Percentiles rank a stretch among this genome's conserved stretches.
phyloP scores from a whole-genome alignment of 176 grass and related monocot species.

The Triticum turgidum region DNA sequence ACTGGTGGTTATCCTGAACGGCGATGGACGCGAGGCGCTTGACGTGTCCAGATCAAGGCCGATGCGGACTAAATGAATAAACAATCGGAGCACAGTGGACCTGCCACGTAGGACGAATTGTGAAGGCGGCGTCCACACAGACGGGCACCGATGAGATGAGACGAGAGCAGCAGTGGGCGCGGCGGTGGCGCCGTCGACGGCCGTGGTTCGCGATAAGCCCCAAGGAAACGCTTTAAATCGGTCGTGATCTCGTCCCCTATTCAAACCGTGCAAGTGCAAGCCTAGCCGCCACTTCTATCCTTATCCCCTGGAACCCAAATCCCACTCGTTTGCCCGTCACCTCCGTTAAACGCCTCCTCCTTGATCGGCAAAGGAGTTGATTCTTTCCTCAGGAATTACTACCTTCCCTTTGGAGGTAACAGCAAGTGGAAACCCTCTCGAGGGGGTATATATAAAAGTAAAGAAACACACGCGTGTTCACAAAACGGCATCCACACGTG shows the following conservation, averaged over 20 bases:
- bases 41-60: not conserved
- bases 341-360: not conserved
- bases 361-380: too few species aligned
- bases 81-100: not conserved
- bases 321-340: not conserved
- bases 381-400: not conserved
- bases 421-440: too few species aligned
- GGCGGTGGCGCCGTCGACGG: not conserved
- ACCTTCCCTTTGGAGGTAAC: not conserved
- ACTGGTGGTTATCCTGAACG: not conserved
- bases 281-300: not conserved
- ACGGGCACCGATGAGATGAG: too few species aligned
- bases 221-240: not conserved
- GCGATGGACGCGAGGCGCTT: not conserved
- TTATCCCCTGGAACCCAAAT: conserved; percentile 20
- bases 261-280: not conserved
- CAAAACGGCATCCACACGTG: not conserved
- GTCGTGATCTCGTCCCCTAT: not conserved
- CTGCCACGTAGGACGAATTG: not conserved
- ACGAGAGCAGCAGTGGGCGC: not conserved
- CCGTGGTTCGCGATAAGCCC: not conserved
- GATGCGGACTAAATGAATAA: not conserved
- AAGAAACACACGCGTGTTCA: not conserved
- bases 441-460: too few species aligned
- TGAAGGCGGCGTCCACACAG: not conserved